Base-by-base conservation (phyloP, 2,329 filamentous ascomycete genomes). In the Cladosporium halotolerans region DNA sequence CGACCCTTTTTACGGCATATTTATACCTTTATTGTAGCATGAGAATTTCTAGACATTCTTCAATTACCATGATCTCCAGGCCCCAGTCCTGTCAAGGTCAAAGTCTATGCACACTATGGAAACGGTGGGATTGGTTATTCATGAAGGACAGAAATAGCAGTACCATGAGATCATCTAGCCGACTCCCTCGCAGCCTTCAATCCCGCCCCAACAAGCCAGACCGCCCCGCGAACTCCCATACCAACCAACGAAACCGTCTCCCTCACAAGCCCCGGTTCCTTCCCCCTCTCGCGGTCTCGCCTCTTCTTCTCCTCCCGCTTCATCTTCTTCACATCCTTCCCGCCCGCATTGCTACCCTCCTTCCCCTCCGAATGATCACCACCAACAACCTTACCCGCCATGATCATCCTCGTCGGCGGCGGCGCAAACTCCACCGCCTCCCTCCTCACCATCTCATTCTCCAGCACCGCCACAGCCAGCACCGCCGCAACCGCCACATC, bases 391-490 rank as follows among this genome's bases (percentile, higher is more conserved):
- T 28, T 28, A 38, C 11, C 38, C 40, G 31, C 18, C 11, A 39
- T 38, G 10, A 58, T 28, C 2, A 60, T 40, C 14, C 57, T 57
- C 23, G 56, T 60, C 0, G 67, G 67, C 8, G 67, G 67, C 7
- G 65, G 58, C n/a, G 58, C 66, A 46, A 70, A 69, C 3, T 60
- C 60, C 23, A 67, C 53, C 33, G 55, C 56, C 36, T 65, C 60
- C 9, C 46, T 31, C 5, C 52, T 48, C 2, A 57, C 45, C 5
- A 60, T 61, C 1, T 69, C 66, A 13, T 70, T 68, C 63, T 77
- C 75, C 10, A 73, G 70, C 1, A 75, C 68, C 0, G 73, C 73
- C 39, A 76, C 71, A 13, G 72, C 70, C 31, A 77, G 61, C 9
- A 77, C 61, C 0, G 73, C 68, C 3, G 65, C 66, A 4, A 73